Percentiles rank a stretch among this genome's conserved stretches.
Evolutionary conservation across 1,284 basidiomycete genomes (phyloP).

Genomic region (Wolfiporia cocos): DNA sequence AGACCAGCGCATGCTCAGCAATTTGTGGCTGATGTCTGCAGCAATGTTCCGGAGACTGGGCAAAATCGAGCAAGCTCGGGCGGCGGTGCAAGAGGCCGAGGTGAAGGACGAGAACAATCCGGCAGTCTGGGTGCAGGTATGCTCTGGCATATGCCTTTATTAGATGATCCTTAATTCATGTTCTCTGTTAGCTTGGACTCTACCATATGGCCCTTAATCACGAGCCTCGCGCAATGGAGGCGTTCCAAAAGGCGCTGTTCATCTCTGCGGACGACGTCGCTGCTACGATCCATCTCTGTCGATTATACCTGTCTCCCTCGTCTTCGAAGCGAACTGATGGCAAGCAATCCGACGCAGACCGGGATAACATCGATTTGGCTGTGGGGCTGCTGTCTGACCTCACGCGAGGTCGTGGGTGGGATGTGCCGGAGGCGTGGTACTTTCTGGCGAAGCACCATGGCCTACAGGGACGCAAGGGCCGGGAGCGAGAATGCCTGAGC

Average conservation of each 20-base stretch:
- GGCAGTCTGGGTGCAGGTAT: conserved; percentile 90
- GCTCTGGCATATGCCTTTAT: conserved; percentile 6
- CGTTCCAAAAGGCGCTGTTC: conserved; percentile 81
- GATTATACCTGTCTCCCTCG: conserved; percentile 55
- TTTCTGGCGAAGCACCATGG: conserved; percentile 78
- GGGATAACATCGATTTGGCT: conserved; percentile 67
- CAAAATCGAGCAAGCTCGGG: conserved; percentile 85
- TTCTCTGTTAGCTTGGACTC: conserved; percentile 74
- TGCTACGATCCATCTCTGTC: conserved; percentile 71
- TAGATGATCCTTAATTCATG: no score
- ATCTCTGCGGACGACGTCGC: conserved; percentile 72
- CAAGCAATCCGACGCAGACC: conserved; percentile 19
- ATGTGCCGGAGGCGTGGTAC: conserved; percentile 90
- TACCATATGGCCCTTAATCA: conserved; percentile 61
- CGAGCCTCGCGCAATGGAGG: conserved; percentile 58
- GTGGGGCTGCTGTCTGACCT: conserved; percentile 62
- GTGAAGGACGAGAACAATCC: conserved; percentile 82
- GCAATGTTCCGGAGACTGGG: conserved; percentile 89
- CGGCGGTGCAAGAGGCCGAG: conserved; percentile 94
- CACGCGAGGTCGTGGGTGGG: conserved; percentile 72
- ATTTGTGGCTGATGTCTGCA: conserved; percentile 91
- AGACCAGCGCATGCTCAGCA: conserved; percentile 72
- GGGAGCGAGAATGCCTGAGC: conserved; percentile 71
- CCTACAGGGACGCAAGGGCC: conserved; percentile 61
- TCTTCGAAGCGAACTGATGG: conserved; percentile 18